A percentile compares a stretch with the other conserved stretches of the same genome.
Conservation (phyloP, 805 yeast species). For the Cyberlindnera euphorbiae region DNA sequence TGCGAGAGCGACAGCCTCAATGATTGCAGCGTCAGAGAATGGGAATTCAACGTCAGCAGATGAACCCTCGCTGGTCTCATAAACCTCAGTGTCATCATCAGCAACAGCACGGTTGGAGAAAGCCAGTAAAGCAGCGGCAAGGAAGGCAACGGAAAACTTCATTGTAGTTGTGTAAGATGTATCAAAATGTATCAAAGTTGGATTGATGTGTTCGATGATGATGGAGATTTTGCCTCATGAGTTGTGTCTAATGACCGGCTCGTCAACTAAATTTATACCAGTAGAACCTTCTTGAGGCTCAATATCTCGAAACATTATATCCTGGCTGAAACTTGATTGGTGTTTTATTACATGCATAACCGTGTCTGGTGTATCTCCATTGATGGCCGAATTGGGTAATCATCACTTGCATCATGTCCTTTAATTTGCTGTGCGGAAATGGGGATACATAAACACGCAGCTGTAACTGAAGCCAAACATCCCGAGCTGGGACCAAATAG, state of each 20-base stretch:
- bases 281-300: constrained; percentile 4
- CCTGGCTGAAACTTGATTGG: background rate
- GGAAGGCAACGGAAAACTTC: constrained; percentile 14
- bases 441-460: too few relatives aligned
- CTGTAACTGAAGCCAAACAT: too few relatives aligned
- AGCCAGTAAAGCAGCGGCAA: constrained; percentile 13
- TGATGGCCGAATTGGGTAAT: constrained; percentile 16
- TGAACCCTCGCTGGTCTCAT: constrained; percentile 9
- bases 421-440: too few relatives aligned
- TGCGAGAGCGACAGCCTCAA: constrained; percentile 22
- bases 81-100: constrained; percentile 5
- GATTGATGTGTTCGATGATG: too few relatives aligned
- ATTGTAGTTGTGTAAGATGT: constrained; percentile 1
- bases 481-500: too few relatives aligned
- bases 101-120: constrained; percentile 10
- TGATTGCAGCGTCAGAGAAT: constrained; percentile 24
- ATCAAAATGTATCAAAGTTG: constrained; percentile 3
- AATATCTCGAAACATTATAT: constrained; percentile 5
- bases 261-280: too few relatives aligned
- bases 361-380: constrained; percentile 1
- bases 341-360: background rate
- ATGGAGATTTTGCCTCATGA: too few relatives aligned
- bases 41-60: constrained; percentile 23
- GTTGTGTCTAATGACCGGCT: background rate
- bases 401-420: constrained; percentile 6